phyloP scores from a whole-genome alignment of 345 rosid genomes.

The Odontarrhena argentea region DNA sequence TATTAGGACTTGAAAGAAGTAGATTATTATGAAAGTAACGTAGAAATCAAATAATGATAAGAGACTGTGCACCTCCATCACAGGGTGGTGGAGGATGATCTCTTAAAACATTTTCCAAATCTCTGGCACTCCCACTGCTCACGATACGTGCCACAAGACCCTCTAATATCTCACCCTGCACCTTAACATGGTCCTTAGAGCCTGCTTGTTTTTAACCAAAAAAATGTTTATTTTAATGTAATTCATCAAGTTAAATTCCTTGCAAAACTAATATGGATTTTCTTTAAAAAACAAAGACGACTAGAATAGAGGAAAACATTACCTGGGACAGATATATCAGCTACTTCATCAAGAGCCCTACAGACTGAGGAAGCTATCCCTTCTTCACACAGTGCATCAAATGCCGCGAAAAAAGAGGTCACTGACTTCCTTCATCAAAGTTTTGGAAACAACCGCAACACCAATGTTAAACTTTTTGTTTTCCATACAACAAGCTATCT shows the following conservation, averaged over 20 bases:
- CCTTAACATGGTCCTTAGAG: conserved; percentile 77
- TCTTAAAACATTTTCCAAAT: conserved; percentile 72
- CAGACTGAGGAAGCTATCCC: conserved; percentile 93
- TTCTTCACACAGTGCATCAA: conserved; percentile 93
- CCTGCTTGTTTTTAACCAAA: conserved; percentile 47
- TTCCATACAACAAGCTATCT: neutral
- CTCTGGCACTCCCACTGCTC: conserved; percentile 70
- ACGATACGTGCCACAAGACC: conserved; percentile 99
- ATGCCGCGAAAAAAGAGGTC: conserved; percentile 75
- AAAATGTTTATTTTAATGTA: conserved; percentile 7
- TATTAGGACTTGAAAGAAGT: conserved; percentile 4
- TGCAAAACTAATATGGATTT: conserved; percentile 2
- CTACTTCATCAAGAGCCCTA: conserved; percentile 85
- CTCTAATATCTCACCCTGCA: conserved; percentile 95
- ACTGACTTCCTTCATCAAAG: conserved; percentile 75
- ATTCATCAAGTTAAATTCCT: conserved; percentile 5
- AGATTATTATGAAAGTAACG: conserved; percentile 12
- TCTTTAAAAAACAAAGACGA: neutral
- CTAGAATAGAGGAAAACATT: conserved; percentile 10
- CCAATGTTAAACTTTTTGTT: conserved; percentile 10
- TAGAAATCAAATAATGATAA: conserved; percentile 16
- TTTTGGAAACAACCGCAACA: conserved; percentile 26
- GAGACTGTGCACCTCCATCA: conserved; percentile 61
- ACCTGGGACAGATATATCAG: conserved; percentile 95
- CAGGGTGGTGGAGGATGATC: conserved; percentile 64